These are phyloP conservation scores for Escovopsis sp. DNA, from an alignment of 2,329 filamentous ascomycete genomes.

Conservation along the genomic window DNA sequence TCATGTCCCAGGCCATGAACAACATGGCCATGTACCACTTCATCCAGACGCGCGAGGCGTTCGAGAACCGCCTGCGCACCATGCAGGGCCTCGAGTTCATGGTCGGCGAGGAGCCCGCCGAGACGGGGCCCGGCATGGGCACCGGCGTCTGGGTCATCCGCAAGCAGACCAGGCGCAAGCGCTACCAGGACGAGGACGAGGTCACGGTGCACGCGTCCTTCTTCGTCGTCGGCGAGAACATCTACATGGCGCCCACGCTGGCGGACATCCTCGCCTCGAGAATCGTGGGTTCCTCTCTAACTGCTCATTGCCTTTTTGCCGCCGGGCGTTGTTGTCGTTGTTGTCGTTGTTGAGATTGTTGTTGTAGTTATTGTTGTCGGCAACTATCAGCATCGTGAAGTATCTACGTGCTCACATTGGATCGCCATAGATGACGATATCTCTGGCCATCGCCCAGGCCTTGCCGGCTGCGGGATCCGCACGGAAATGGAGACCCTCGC, in stretches of 20 bases:
- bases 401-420: not conserved
- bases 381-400: no score
- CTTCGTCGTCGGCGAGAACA: conserved; percentile 50
- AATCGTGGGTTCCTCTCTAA: conserved; percentile 29
- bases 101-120: conserved; percentile 49
- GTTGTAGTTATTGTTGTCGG: no score
- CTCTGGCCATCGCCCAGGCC: conserved; percentile 37
- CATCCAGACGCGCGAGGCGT: conserved; percentile 45
- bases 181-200: conserved; percentile 40
- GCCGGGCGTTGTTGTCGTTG: not conserved
- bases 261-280: conserved; percentile 44
- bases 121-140: conserved; percentile 48
- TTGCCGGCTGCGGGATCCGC: conserved; percentile 35
- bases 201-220: conserved; percentile 45
- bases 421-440: conserved; percentile 33
- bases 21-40: conserved; percentile 43
- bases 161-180: conserved; percentile 50
- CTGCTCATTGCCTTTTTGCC: no score
- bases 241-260: conserved; percentile 50
- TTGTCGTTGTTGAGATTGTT: not conserved
- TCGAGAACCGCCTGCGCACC: conserved; percentile 45
- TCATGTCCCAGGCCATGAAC: conserved; percentile 46
- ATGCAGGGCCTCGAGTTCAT: conserved; percentile 56
- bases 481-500: conserved; percentile 39
- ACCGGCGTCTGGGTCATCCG: conserved; percentile 57